A percentile compares a stretch with the other conserved stretches of the same genome.
Conservation (phyloP, 2,329 filamentous ascomycete genomes). For the Monosporascus cannonballus region DNA sequence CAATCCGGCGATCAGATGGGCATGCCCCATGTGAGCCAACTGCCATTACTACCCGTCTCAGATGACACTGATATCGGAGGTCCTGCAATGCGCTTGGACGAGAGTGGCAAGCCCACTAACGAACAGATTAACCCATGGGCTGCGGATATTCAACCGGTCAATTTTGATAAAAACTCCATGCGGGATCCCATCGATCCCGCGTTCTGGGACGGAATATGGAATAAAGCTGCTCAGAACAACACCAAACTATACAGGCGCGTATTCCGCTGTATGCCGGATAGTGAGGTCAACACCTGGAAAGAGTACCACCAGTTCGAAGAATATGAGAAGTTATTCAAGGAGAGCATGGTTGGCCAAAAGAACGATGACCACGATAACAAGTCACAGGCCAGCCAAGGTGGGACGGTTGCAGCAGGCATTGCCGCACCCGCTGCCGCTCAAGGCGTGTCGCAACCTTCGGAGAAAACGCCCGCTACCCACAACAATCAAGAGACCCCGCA, state of each 20-base stretch:
- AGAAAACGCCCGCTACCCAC: constrained; percentile 13
- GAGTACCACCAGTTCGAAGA: constrained; percentile 81
- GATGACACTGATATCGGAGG: constrained; percentile 83
- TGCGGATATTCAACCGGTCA: constrained; percentile 65
- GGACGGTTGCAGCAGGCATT: constrained; percentile 15
- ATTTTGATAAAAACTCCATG: constrained; percentile 89
- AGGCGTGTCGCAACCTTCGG: constrained; percentile 15
- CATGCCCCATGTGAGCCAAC: constrained; percentile 60
- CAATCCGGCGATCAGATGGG: constrained; percentile 62
- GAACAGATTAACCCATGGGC: constrained; percentile 46
- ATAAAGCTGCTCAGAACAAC: constrained; percentile 82
- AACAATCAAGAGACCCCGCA: constrained; percentile 13
- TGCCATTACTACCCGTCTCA: constrained; percentile 61
- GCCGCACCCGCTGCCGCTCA: constrained; percentile 20
- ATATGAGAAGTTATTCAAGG: constrained; percentile 73
- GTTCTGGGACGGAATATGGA: constrained; percentile 88
- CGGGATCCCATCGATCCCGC: constrained; percentile 73
- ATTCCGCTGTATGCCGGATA: constrained; percentile 96
- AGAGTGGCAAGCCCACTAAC: constrained; percentile 40
- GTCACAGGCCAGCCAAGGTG: constrained; percentile 22
- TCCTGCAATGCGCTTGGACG: constrained; percentile 54
- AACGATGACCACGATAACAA: constrained; percentile 46
- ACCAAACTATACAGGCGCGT: constrained; percentile 90
- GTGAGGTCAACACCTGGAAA: constrained; percentile 85
- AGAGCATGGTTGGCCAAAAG: constrained; percentile 54